Evolutionary conservation across 208 protist genomes (phyloP).

Genomic region (Trypanosoma scelopori): DNA sequence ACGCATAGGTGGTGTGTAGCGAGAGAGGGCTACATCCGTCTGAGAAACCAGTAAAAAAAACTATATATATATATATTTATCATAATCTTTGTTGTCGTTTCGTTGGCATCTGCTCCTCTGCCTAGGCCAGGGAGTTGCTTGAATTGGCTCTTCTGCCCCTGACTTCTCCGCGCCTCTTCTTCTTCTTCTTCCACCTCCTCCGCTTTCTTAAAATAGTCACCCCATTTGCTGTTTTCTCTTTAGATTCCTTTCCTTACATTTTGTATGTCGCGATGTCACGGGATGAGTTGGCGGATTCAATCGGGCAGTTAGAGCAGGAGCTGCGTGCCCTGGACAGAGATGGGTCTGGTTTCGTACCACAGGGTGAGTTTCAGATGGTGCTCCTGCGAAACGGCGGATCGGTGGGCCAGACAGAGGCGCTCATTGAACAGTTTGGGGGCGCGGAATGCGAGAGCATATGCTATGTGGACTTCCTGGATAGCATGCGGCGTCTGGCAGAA

Average conservation of each 20-base stretch:
- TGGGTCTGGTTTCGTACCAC: conserved; percentile 22
- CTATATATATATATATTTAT: too few relatives aligned
- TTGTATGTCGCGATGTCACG: conserved; percentile 27
- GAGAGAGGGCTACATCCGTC: too few relatives aligned
- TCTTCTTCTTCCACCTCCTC: conserved; percentile 1
- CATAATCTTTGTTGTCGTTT: too few relatives aligned
- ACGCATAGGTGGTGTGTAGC: too few relatives aligned
- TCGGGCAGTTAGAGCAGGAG: conserved; percentile 30
- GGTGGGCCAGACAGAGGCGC: conserved; percentile 25
- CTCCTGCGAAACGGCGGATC: conserved; percentile 28
- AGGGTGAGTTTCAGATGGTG: conserved; percentile 20
- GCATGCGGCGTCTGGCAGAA: conserved; percentile 11
- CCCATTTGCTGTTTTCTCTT: conserved; percentile 4
- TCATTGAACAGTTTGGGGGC: conserved; percentile 30
- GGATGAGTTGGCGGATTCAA: conserved; percentile 32
- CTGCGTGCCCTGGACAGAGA: conserved; percentile 23
- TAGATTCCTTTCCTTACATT: background rate
- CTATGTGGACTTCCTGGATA: conserved; percentile 18
- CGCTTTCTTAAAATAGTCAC: background rate
- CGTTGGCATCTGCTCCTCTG: too few relatives aligned
- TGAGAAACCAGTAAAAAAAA: too few relatives aligned
- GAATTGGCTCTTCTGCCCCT: too few relatives aligned
- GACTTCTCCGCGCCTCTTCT: background rate
- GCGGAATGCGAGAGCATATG: background rate
- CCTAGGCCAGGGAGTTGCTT: too few relatives aligned